phyloP scores from a whole-genome alignment of 768 basidiomycete species.

The Lactarius evosmus region DNA sequence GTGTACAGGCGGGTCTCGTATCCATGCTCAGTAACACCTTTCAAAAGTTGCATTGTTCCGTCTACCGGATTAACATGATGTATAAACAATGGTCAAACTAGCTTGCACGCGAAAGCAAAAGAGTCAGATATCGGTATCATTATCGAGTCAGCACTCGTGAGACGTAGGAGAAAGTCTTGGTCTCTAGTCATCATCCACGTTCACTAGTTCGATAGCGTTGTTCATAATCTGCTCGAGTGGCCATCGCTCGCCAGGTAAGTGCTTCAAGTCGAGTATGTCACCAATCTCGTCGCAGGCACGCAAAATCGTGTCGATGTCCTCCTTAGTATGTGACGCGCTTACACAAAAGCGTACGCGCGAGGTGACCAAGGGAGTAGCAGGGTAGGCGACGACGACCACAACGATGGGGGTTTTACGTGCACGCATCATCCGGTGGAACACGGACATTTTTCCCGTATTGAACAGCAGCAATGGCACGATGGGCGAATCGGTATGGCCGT shows the following conservation, averaged over 20 bases:
- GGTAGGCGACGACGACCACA: slow-evolving; percentile 87
- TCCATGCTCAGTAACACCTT: not conserved
- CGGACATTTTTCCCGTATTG: slow-evolving; percentile 90
- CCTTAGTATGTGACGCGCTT: slow-evolving; percentile 93
- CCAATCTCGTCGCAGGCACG: slow-evolving; percentile 91
- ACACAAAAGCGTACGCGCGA: slow-evolving; percentile 91
- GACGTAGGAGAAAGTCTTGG: not conserved
- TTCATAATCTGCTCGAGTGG: slow-evolving; percentile 66
- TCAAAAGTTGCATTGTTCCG: not conserved
- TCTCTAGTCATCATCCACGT: slow-evolving; percentile 34
- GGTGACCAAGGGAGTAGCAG: slow-evolving; percentile 85
- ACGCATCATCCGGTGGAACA: slow-evolving; percentile 89
- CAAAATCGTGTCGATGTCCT: slow-evolving; percentile 86
- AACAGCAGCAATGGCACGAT: slow-evolving; percentile 92
- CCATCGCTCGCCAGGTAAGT: slow-evolving; percentile 73
- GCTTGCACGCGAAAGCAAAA: not conserved
- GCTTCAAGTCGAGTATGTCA: slow-evolving; percentile 85
- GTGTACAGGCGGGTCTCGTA: not conserved
- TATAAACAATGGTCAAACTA: slow-evolving; percentile 10
- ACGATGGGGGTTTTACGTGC: slow-evolving; percentile 72
- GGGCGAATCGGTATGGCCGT: slow-evolving; percentile 86
- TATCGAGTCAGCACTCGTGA: not conserved
- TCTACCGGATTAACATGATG: slow-evolving; percentile 7
- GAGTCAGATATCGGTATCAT: slow-evolving; percentile 12
- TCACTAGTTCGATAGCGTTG: slow-evolving; percentile 73